Base-by-base conservation (phyloP, 352 stramenopile species). In the Nothophytophthora sp. region DNA sequence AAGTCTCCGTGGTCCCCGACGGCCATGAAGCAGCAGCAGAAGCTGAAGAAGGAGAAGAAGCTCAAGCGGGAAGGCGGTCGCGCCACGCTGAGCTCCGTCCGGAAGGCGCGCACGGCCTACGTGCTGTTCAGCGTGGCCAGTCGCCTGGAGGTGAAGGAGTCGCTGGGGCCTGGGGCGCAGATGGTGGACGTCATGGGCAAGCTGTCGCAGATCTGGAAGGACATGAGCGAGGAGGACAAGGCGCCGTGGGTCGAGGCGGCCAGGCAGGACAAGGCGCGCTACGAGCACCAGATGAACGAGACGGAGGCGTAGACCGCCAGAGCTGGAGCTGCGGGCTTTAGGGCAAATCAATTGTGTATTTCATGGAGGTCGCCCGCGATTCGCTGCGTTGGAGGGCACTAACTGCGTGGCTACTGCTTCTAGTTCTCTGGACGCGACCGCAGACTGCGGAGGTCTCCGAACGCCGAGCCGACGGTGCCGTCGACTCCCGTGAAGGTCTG, bases 241-340 rank as follows among this genome's bases (percentile, higher is more conserved):
- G 55, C 47, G 33, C 72, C 69, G n/a, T 89, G 80, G 80, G 33
- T 71, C n/a, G 70, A 91, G 11, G 70, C 70, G 2, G 75, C 75
- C 13, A 79, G 67, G 42, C 53, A 83, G 34, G 80, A 91, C 43
- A 62, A 76, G 56, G 30, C 71, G 56, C 75, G 78, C n/a, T 91
- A 89, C 39, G 70, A 89, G 40, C 60, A 51, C 33, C 73, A 87
- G 55, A 88, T 91, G 71, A 89, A 91, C 57, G 81, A 88, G 58
- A 72, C 67, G 19, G 47, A 57, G 25, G 59, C 52, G 43, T 76
- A 72, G 55, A 46, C 23, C 43, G 48, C n/a, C 27, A 38, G 15
- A 37, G 32, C 32, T 37, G 32, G 6, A 16, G 6, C 32, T 37
- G n/a, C 6, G 32, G 12, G 12, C 18, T 11, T 18, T 18, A n/a